Evolutionary conservation across 78 protist species (phyloP), one percentile per base, ranked within the genome.

Genomic region (Dictyostelium capitatum): DNA sequence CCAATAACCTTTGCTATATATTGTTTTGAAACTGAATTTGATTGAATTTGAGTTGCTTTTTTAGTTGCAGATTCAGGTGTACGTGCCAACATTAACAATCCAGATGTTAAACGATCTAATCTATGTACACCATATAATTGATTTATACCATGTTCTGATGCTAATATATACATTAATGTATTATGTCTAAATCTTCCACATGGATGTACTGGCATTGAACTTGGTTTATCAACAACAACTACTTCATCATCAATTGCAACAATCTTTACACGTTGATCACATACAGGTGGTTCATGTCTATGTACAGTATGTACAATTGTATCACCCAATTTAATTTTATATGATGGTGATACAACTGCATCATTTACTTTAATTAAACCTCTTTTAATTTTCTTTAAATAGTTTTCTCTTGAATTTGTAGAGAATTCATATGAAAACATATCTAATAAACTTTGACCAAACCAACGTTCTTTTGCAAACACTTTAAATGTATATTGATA

Each of bases 251-350:
- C 81, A 1, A 78, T 83, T 15, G 67, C 82, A 0, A 97, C 43
- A 6, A 37, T 53, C 12, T 72, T 64, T 37, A 91, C 54, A 3
- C 74, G 2, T 19, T 57, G 23, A 25, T 54, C 96, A 15, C 70
- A 46, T 11, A 97, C 95, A 9, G 98, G 98, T 19, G 96, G 96
- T 73, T 97, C 98, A 82, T 97, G 98, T 46, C 98, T 97, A 57
- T 97, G 98, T 14, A 94, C 89, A 4, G 23, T 30, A 78, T 97
- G 98, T 30, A 30, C 32, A 19, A 97, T 72, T 7, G 14, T 17
- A 51, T 97, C 95, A 48, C 70, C 77, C 47, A 77, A 23, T 14
- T 14, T 64, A 6, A 95, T 8, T 4, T 43, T 64, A 6, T n/a
- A 23, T 17, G 23, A 59, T 4, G n/a, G 59, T 12, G 47, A 4